Percentiles rank a stretch among this genome's conserved stretches.
Conservation (phyloP, 2,329 filamentous ascomycete genomes). For the Rosellinia necatrix region DNA sequence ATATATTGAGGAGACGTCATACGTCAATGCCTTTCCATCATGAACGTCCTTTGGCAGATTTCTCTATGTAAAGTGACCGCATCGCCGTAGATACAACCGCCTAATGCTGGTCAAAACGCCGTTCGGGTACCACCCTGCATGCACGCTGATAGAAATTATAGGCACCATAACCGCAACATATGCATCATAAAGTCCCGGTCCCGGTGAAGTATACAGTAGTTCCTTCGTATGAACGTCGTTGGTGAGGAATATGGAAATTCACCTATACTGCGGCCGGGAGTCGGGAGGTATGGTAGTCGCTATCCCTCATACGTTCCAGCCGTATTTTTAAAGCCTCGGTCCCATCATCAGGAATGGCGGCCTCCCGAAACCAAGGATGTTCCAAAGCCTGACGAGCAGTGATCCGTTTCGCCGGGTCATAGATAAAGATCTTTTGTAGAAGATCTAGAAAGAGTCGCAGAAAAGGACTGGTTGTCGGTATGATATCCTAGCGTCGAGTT, state of each 20-base stretch:
- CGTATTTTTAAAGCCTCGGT: slow-evolving; percentile 70
- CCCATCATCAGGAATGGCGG: slow-evolving; percentile 66
- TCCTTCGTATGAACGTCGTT: slow-evolving; percentile 31
- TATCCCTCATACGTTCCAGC: slow-evolving; percentile 54
- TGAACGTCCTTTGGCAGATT: slow-evolving; percentile 31
- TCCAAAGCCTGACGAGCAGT: slow-evolving; percentile 69
- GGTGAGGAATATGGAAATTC: slow-evolving; percentile 21
- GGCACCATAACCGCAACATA: slow-evolving; percentile 31
- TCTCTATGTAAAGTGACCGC: slow-evolving; percentile 37
- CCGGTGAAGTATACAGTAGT: slow-evolving; percentile 33
- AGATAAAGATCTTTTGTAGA: slow-evolving; percentile 69
- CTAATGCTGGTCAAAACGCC: slow-evolving; percentile 37
- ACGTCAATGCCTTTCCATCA: slow-evolving; percentile 31
- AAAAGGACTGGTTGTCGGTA: slow-evolving; percentile 63
- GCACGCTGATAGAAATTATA: slow-evolving; percentile 29
- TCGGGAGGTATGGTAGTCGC: slow-evolving; percentile 41
- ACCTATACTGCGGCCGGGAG: slow-evolving; percentile 30
- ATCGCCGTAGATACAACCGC: slow-evolving; percentile 33
- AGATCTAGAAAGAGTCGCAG: slow-evolving; percentile 67
- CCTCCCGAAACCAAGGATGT: slow-evolving; percentile 71
- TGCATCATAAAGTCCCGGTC: slow-evolving; percentile 32
- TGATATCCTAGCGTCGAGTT: slow-evolving; percentile 60
- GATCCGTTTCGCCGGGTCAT: slow-evolving; percentile 68
- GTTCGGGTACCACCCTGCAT: slow-evolving; percentile 21
- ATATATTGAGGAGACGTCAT: slow-evolving; percentile 38